Evolutionary conservation across 345 rosid species (phyloP).

Genomic region (Draba incana): DNA sequence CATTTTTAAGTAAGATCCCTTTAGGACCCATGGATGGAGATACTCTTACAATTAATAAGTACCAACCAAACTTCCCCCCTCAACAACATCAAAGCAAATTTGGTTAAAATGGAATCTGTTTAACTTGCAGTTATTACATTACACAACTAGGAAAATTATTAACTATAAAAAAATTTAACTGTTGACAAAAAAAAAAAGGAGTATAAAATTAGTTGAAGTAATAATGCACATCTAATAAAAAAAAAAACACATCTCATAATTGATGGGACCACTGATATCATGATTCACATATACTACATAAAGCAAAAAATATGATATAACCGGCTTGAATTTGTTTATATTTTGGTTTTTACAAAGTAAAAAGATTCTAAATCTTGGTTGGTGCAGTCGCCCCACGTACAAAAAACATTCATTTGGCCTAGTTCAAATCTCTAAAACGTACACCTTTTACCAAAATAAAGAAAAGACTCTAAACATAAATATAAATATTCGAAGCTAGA

Average conservation of each 20-base stretch:
- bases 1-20: too few relatives aligned
- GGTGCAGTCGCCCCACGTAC: background rate
- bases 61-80: background rate
- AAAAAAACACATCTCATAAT: background rate
- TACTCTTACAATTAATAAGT: too few relatives aligned
- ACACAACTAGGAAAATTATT: slow-evolving; percentile 12
- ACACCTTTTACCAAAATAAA: too few relatives aligned
- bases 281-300: slow-evolving; percentile 5
- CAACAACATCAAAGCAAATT: slow-evolving; percentile 2
- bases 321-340: slow-evolving; percentile 13
- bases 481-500: background rate
- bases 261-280: slow-evolving; percentile 13
- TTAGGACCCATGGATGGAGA: too few relatives aligned
- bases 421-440: background rate
- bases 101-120: slow-evolving; percentile 3
- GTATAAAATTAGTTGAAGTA: background rate
- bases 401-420: background rate
- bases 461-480: background rate
- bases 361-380: background rate
- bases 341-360: background rate
- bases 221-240: background rate
- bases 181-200: too few relatives aligned
- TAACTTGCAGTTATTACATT: slow-evolving; percentile 21
- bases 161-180: background rate
- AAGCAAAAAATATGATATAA: background rate